Percentiles rank a stretch among this genome's conserved stretches.
Conservation (phyloP, 192 early-diverging fungal species). For the Coemansia sp. region DNA sequence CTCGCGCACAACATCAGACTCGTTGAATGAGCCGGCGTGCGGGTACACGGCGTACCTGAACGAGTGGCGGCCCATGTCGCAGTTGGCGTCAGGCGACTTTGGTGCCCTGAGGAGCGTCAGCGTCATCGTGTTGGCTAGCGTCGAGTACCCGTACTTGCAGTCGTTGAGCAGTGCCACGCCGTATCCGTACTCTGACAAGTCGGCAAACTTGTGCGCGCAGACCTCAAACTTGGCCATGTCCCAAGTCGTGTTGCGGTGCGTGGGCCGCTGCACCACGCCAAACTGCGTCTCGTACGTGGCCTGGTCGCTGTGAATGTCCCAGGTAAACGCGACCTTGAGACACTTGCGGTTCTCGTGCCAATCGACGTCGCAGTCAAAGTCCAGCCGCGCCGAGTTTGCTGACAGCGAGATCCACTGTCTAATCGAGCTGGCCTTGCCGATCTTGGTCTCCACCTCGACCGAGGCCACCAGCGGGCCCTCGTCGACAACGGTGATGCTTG, state of each 20-base stretch:
- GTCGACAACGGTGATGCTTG: conserved; percentile 60
- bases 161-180: conserved; percentile 95
- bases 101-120: conserved; percentile 89
- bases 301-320: conserved; percentile 80
- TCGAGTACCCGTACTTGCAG: conserved; percentile 95
- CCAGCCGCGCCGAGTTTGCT: conserved; percentile 72
- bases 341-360: conserved; percentile 94
- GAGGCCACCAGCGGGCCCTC: conserved; percentile 83
- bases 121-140: conserved; percentile 77
- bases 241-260: conserved; percentile 95
- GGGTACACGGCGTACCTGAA: conserved; percentile 94
- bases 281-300: conserved; percentile 98
- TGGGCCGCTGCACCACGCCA: conserved; percentile 89
- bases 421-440: conserved; percentile 71
- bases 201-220: conserved; percentile 96
- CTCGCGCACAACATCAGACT: conserved; percentile 83
- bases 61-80: conserved; percentile 70
- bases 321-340: conserved; percentile 91
- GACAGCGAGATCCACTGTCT: conserved; percentile 78
- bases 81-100: conserved; percentile 69
- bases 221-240: conserved; percentile 93
- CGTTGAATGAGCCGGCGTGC: conserved; percentile 80
- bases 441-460: conserved; percentile 63
- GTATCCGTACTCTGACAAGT: conserved; percentile 94
- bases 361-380: conserved; percentile 87